Percentiles rank a stretch among this genome's conserved stretches.
Conservation (phyloP, 1,284 basidiomycete genomes). For the Testicularia cyperi region DNA sequence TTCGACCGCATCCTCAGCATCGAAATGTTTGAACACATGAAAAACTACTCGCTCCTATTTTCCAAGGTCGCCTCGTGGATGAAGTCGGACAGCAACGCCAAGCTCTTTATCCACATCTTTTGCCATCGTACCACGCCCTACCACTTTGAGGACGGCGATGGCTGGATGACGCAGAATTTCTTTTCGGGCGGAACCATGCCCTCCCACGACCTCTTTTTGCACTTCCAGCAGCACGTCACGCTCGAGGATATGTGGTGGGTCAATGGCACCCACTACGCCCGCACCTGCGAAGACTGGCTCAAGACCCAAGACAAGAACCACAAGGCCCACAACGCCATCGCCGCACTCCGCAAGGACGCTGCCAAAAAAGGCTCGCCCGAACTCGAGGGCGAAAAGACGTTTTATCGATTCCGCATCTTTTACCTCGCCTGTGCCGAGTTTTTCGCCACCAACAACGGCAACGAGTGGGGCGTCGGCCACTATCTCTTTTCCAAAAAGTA, state of each 20-base stretch:
- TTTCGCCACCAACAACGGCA: conserved; percentile 70
- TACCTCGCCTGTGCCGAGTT: conserved; percentile 76
- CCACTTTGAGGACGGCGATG: conserved; percentile 73
- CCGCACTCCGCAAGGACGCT: conserved; percentile 31
- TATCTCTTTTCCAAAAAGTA: conserved; percentile 63
- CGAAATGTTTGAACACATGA: conserved; percentile 77
- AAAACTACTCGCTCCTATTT: conserved; percentile 68
- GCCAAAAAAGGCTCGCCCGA: conserved; percentile 43
- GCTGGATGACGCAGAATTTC: conserved; percentile 73
- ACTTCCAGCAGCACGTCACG: conserved; percentile 71
- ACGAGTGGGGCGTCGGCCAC: conserved; percentile 69
- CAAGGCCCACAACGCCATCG: conserved; percentile 54
- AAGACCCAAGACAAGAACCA: conserved; percentile 69
- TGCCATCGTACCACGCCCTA: conserved; percentile 68
- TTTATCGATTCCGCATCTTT: conserved; percentile 72
- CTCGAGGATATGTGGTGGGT: conserved; percentile 65
- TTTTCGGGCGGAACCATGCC: conserved; percentile 67
- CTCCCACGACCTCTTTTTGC: conserved; percentile 67
- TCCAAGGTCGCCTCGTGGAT: conserved; percentile 73
- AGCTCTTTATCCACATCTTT: conserved; percentile 76
- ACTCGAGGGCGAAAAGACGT: conserved; percentile 68
- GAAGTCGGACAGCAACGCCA: conserved; percentile 59
- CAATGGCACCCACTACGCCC: conserved; percentile 70
- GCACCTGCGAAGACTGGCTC: conserved; percentile 73
- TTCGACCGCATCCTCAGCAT: conserved; percentile 76